Evolutionary conservation across 768 basidiomycete genomes (phyloP), one percentile per base, ranked within the genome.

Genomic region (Leccinum arenicola): DNA sequence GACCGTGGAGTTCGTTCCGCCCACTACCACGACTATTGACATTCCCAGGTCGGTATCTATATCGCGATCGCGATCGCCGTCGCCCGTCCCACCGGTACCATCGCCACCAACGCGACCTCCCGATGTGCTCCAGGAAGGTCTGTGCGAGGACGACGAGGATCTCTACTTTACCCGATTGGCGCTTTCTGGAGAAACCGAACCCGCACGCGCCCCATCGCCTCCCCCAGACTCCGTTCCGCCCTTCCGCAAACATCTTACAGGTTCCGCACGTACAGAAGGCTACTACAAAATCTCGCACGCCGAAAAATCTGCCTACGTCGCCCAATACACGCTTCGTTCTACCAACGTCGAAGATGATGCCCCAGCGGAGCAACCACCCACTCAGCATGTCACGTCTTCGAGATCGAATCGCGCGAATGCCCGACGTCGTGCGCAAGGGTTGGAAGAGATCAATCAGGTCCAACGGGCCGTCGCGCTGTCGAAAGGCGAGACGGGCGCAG

Each of bases 391-490:
- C 64, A 84, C 82, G 1, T 90, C 89, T 9, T 93, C 93, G 0
- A 83, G 93, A 19, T 91, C 93, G 10, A 96, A 95, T 62, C 91
- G 96, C 52, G 94, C 95, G 17, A 93, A 91, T 64, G 94, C 94
- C 25, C 86, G 96, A 3, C 85, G 93, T 27, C 87, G 94, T 58
- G 95, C 92, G 0, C 89, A 91, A 65, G 96, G 94, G 1, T 77
- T 98, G 70, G 96, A 99, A 69, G 92, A 96, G 76, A 91, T 96
- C 77, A 93, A 95, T 68, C 87, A 94, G 70, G 87, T 96, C 52
- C 90, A 95, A 70, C 82, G 84, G 27, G 89, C 87, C 21, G 87
- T 88, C 52, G 88, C 85, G 23, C 70, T 91, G 60, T 89, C 86
- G 56, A 89, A 88, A 75, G 81, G 88, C 62, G 89, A 91, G 74